Conservation (phyloP, 179 eudicot genomes). For the Nepenthes alata region DNA sequence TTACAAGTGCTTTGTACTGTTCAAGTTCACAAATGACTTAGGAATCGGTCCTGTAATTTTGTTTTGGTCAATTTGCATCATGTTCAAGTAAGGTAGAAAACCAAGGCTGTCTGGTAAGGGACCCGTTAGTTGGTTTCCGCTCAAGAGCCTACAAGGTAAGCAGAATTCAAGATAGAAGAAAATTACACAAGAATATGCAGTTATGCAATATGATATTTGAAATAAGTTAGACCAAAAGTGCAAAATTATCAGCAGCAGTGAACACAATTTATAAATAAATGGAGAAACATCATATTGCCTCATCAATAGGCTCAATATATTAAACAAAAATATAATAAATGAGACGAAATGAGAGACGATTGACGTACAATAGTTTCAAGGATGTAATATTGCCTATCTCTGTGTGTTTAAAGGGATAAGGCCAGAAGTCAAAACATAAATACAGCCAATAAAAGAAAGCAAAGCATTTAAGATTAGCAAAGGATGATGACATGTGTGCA, state of each 20-base stretch:
- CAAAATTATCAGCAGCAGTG: too few species aligned
- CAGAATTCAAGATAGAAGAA: not conserved
- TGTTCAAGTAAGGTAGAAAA: slow-evolving; percentile 37
- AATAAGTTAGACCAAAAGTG: not conserved
- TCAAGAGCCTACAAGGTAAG: slow-evolving; percentile 48
- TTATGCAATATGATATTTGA: not conserved
- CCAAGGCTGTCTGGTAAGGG: slow-evolving; percentile 66
- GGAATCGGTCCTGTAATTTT: slow-evolving; percentile 60
- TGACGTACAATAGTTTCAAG: slow-evolving; percentile 64
- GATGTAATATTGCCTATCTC: slow-evolving; percentile 68
- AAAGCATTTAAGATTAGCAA: not conserved
- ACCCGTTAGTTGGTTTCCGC: slow-evolving; percentile 62
- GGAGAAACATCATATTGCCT: not conserved
- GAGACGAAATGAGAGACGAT: not conserved
- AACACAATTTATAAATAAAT: too few species aligned
- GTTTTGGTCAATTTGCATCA: slow-evolving; percentile 60
- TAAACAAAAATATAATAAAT: not conserved
- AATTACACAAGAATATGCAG: too few species aligned
- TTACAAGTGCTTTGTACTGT: slow-evolving; percentile 68
- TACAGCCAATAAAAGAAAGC: not conserved
- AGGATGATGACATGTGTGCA: not conserved
- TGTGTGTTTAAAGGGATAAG: too few species aligned
- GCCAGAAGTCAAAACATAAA: slow-evolving; percentile 6
- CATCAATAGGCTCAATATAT: not conserved
- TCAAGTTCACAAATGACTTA: slow-evolving; percentile 61